Evolutionary conservation across 306 rosid species (phyloP).

Genomic region (Oemleria cerasiformis): DNA sequence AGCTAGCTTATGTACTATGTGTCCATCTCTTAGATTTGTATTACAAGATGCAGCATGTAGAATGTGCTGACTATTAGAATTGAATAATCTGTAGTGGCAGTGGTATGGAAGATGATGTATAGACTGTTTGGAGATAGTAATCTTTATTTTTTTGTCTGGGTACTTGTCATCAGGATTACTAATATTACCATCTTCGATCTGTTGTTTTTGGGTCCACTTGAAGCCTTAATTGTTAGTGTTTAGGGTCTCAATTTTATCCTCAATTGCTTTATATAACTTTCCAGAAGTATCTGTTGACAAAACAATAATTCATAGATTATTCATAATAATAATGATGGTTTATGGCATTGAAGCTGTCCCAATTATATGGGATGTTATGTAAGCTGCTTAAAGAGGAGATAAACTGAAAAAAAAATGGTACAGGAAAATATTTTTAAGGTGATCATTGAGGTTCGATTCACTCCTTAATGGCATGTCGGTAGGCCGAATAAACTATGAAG

Average conservation of each 20-base stretch:
- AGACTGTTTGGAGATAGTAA: neutral
- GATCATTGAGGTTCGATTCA: neutral
- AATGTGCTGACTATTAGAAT: neutral
- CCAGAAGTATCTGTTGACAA: neutral
- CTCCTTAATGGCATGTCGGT: neutral
- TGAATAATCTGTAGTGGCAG: neutral
- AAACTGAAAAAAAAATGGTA: neutral
- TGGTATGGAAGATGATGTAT: too few species aligned
- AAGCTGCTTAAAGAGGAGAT: neutral
- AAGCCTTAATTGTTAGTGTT: neutral
- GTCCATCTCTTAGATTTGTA: neutral
- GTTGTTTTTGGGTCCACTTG: neutral
- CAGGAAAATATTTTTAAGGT: neutral
- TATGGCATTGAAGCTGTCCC: neutral
- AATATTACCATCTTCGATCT: neutral
- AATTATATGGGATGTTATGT: neutral
- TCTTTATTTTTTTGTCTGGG: neutral
- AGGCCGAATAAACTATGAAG: conserved; percentile 1
- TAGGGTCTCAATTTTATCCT: neutral
- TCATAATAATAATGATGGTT: neutral
- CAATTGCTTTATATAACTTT: neutral
- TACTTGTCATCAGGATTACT: neutral
- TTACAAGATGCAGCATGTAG: neutral
- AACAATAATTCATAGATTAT: neutral
- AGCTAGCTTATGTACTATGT: neutral